Percentiles rank a stretch among this genome's conserved stretches.
These are phyloP conservation scores for Juncus inflexus DNA, from an alignment of 176 grass and related monocot species.

Conservation along the genomic window DNA sequence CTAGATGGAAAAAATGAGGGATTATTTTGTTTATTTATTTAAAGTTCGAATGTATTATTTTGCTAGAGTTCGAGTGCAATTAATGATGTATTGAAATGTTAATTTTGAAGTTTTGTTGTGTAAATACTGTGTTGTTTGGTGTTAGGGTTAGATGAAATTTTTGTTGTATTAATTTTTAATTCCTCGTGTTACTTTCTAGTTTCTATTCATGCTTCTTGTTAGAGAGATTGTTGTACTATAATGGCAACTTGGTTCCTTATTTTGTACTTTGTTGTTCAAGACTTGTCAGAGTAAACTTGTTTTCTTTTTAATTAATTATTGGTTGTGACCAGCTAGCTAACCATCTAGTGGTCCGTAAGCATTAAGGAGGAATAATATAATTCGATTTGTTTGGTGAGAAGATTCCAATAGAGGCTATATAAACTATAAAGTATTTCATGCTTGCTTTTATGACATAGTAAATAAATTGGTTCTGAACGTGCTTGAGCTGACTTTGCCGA, in stretches of 20 bases:
- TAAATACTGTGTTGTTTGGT: slow-evolving; percentile 24
- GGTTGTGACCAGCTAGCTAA: neutral
- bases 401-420: slow-evolving; percentile 12
- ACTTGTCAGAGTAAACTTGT: slow-evolving; percentile 12
- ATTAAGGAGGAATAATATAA: neutral
- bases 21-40: neutral
- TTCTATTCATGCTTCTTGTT: slow-evolving; percentile 15
- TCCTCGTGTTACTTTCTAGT: slow-evolving; percentile 3
- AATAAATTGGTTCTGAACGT: slow-evolving; percentile 11
- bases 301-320: neutral
- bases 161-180: slow-evolving; percentile 14
- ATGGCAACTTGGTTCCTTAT: neutral
- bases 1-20: slow-evolving; percentile 51
- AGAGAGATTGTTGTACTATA: slow-evolving; percentile 17
- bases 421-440: neutral
- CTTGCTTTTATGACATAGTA: neutral
- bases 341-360: neutral
- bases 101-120: slow-evolving; percentile 11
- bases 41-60: neutral
- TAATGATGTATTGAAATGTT: neutral
- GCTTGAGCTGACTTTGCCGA: slow-evolving; percentile 12
- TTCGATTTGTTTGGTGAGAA: slow-evolving; percentile 2
- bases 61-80: slow-evolving; percentile 22
- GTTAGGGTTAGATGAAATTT: slow-evolving; percentile 12
- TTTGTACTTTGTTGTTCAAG: slow-evolving; percentile 10